These are phyloP conservation scores for Aspergillus sclerotialis DNA, from an alignment of 2,329 filamentous ascomycete species.

Conservation along the genomic window DNA sequence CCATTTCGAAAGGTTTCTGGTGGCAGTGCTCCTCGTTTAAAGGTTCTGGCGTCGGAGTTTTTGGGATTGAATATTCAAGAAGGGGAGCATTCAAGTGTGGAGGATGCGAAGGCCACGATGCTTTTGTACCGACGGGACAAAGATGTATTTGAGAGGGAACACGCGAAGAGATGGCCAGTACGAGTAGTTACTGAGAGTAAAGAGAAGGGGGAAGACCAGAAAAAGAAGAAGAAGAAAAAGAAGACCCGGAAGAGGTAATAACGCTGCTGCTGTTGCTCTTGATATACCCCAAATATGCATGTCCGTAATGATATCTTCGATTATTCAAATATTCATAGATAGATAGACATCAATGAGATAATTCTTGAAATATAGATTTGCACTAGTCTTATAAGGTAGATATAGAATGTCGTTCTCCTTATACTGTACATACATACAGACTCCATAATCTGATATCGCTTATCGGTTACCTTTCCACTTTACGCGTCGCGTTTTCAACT, in stretches of 20 bases:
- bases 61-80: slow-evolving; percentile 54
- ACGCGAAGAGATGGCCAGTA: slow-evolving; percentile 58
- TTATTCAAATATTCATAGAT: too few species aligned
- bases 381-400: too few species aligned
- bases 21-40: slow-evolving; percentile 45
- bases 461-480: slow-evolving; percentile 14
- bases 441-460: not conserved
- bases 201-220: slow-evolving; percentile 27
- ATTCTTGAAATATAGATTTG: too few species aligned
- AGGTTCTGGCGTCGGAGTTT: slow-evolving; percentile 50
- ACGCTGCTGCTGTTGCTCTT: not conserved
- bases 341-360: too few species aligned
- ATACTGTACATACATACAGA: slow-evolving; percentile 1
- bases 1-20: slow-evolving; percentile 60
- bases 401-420: slow-evolving; percentile 8
- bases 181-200: slow-evolving; percentile 27
- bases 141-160: slow-evolving; percentile 74
- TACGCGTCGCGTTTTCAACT: slow-evolving; percentile 23
- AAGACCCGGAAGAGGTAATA: slow-evolving; percentile 37
- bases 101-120: slow-evolving; percentile 87
- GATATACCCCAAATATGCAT: not conserved
- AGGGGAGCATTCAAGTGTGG: slow-evolving; percentile 55
- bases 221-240: slow-evolving; percentile 43
- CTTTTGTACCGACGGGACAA: slow-evolving; percentile 78
- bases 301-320: too few species aligned